Evolutionary conservation across 2,329 filamentous ascomycete species (phyloP), one percentile per base, ranked within the genome.

Genomic region (Fonsecaea nubica): DNA sequence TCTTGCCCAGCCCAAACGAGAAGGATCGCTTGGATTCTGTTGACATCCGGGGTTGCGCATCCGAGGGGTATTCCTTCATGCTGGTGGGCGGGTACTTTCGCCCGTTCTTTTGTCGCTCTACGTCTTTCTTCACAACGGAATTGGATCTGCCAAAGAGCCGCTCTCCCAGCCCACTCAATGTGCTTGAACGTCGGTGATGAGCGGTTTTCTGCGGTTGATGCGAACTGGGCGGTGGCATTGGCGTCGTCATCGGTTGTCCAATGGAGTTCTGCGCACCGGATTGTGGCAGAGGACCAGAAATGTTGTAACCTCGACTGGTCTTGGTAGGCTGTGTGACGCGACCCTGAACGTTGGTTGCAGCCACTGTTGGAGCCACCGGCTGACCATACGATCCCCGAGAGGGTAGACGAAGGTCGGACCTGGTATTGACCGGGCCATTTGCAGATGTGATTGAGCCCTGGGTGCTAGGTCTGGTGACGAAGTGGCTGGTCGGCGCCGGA

Each of bases 51-150:
- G 83, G 78, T 45, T 88, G 86, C 18, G 53, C 59, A 38, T 83
- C 83, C 56, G 85, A 84, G 5, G 87, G 82, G 77, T 90, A 87
- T 1, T 87, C 83, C 68, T 90, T 87, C 92, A 97, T 96, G 81
- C 93, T 97, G 56, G 94, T 91, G 3, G 94, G 94, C 63, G 94
- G 94, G 75, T 97, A 96, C 69, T 89, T 89, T 76, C 92, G 88
- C 69, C 83, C 80, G 64, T 78, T 74, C 64, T 84, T 85, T 66
- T 84, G 78, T 69, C 79, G 66, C 48, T 75, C 74, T 61, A 73
- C 72, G 35, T 74, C 71, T 62, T 70, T 72, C 63, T 70, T 72
- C 10, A 65, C 62, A 10, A 72, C 84, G 8, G 92, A 95, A 13
- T 90, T 91, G 71, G 89, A 92, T 68, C 93, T 89, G 50, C 92